Conservation (phyloP, 257 asterid genomes). For the Solanum paucissectum region DNA sequence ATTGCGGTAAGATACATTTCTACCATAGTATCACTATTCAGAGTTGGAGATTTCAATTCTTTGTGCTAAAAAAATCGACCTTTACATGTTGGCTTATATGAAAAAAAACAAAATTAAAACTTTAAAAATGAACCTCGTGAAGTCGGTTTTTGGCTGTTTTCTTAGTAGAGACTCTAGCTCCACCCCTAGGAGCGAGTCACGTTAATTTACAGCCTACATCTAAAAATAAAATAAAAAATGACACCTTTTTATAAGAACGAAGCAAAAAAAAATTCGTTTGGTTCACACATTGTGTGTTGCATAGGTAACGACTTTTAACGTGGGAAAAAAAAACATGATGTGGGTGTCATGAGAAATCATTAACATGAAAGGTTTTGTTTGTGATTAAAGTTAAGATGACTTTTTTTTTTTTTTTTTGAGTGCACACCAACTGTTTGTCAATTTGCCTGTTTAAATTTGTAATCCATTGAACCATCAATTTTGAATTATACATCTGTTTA, state of each 20-base stretch:
- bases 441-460: not conserved
- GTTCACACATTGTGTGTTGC: not conserved
- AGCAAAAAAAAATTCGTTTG: not conserved
- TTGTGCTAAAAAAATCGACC: not conserved
- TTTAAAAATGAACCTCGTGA: not conserved
- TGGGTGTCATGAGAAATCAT: not conserved
- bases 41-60: no score
- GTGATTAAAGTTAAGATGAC: not conserved
- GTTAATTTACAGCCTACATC: not conserved
- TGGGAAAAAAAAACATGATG: not conserved
- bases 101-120: no score
- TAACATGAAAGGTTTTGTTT: not conserved
- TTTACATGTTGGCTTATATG: no score
- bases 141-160: accelerated
- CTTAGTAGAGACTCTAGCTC: not conserved
- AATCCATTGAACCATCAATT: not conserved
- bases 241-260: not conserved
- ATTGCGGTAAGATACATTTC: not conserved
- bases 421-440: not conserved
- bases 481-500: not conserved
- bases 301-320: not conserved
- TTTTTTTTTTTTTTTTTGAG: not conserved
- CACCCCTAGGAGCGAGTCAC: not conserved
- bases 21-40: not conserved
- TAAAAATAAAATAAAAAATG: not conserved